Base-by-base conservation (phyloP, 805 yeast genomes). In the Lachancea quebecensis region DNA sequence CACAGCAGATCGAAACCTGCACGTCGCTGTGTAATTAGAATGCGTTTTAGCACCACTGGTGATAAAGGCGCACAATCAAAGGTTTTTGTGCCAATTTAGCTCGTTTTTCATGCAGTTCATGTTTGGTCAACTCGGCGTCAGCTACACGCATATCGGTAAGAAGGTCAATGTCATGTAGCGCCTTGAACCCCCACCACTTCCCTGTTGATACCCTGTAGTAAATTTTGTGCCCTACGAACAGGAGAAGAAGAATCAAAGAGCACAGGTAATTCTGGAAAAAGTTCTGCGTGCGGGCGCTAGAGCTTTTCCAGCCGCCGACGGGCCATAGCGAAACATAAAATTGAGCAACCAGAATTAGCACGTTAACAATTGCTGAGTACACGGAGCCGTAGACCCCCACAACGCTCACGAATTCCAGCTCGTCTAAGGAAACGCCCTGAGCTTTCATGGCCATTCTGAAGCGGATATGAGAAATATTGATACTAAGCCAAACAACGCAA, bases 241-340 rank as follows among this genome's bases (percentile, higher is more conserved):
- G 70, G 5, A 59, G 68, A 21, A 81, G 47, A 37, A 78, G 64
- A 21, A 81, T 73, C 11, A 83, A 80, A 39, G 68, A 70, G 38
- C 81, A 75, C 54, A 81, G 67, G 62, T 78, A 81, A 30, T 72
- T 65, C 59, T 70, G 66, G 69, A 81, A 82, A 46, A 81, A 81
- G 21, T 49, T 58, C 38, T 61, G 56, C 14, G 80, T 78, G 53
- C 65, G 63, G 36, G 75, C 70, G 10, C 60, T 33, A 4, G 65
- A 51, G n/a, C 45, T 36, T 10, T 38, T 38, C 42, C 55, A 51
- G 15, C 53, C 70, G 6, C 75, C 75, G 40, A 76, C 58, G 41
- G 88, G 89, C 71, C 69, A 82, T 41, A 82, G 66, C 2, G 86
- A 83, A 48, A 77, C 67, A 82, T 86, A 82, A 70, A 82, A 82